Base-by-base conservation (phyloP, 2,329 filamentous ascomycete species). In the Fusarium sterilihyphosum region DNA sequence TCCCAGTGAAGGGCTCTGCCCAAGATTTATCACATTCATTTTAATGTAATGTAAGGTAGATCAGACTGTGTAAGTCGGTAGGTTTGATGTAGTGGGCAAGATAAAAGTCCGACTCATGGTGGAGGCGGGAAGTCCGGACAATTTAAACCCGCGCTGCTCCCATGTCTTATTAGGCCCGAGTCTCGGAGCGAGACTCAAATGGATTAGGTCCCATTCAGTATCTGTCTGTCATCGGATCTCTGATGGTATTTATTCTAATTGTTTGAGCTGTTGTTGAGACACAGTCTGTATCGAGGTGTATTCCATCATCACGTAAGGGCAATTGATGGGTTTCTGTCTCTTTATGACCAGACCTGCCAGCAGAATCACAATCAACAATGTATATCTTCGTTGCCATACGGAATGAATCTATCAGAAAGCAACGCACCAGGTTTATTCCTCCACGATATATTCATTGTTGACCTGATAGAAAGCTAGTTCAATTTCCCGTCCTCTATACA, bases 91-190 rank as follows among this genome's bases (percentile, higher is more conserved):
- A 47, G 9, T n/a, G 24, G 33, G 33, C 31, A 47, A 37, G 52
- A 43, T 47, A 49, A 71, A 67, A 40, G 33, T 24, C 22, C n/a
- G 35, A 67, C 22, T 46, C 26, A 31, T 46, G 26, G 43, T 38
- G 35, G 54, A 47, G 65, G 52, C 44, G 52, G 63, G 63, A 61
- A 47, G 20, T 11, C 20, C 52, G 65, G 65, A 58, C 37, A 61
- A 61, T 57, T 61, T 61, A 57, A 61, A 26, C 38, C 24, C 33
- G 49, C n/a, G 29, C 47, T 31, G 49, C 59, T 43, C 29, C 47
- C n/a, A 24, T 10, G 31, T 41, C 29, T 57, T 57, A 22, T 56
- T 57, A 22, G 24, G 26, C 49, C 59, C 49, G 29, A 61, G 29
- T 26, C 49, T 57, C 59, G 49, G 59, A 56, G 49, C 29, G 29